Percentiles rank a stretch among this genome's conserved stretches.
These are phyloP conservation scores for Thuja plicata DNA, from an alignment of 83 land plant species.

Conservation along the genomic window DNA sequence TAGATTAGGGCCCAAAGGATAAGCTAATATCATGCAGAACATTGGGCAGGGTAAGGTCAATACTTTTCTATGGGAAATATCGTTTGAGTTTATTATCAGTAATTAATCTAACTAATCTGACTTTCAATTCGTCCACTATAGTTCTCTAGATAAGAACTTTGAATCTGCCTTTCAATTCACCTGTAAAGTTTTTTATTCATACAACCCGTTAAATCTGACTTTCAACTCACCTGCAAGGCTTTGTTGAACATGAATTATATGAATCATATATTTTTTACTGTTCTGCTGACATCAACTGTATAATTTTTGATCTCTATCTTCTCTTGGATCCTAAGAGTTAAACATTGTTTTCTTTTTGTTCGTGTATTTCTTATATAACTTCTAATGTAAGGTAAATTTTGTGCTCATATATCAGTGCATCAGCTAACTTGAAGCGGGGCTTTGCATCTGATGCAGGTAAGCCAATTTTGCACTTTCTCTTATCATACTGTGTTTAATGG, in stretches of 20 bases:
- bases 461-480: not conserved
- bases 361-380: not conserved
- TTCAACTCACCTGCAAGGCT: no score
- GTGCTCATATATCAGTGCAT: not conserved
- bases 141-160: not conserved
- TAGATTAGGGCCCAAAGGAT: not conserved
- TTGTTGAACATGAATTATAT: no score
- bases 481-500: not conserved
- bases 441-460: conserved; percentile 9
- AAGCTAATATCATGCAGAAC: not conserved
- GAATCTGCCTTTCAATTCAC: not conserved
- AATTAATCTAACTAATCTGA: no score
- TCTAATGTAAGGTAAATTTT: not conserved
- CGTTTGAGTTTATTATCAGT: not conserved
- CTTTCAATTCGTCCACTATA: no score
- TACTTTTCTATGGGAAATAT: not conserved
- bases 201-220: not conserved
- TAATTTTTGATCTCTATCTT: not conserved
- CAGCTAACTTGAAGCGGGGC: not conserved
- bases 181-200: not conserved
- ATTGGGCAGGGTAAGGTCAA: not conserved
- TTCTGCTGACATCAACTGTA: no score
- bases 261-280: no score
- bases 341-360: not conserved
- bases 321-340: not conserved